Conservation (phyloP, 148 eudicot genomes). For the Pharnaceum exiguum region DNA sequence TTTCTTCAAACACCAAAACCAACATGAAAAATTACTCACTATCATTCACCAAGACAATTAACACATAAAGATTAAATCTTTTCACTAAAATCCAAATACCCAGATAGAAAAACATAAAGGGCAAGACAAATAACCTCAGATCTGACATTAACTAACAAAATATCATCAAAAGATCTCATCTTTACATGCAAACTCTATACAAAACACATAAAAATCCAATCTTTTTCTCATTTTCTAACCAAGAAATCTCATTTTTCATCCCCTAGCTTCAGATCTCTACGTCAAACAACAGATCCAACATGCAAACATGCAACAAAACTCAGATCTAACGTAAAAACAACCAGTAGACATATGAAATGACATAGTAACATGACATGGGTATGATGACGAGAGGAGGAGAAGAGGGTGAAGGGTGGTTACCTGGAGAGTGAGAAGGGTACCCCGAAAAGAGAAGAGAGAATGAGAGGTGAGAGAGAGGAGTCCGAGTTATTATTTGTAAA, state of each 20-base stretch:
- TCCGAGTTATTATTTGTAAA: conserved; percentile 10
- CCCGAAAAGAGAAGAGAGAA: not conserved
- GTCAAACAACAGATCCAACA: not conserved
- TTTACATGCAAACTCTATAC: not conserved
- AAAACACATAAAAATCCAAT: not conserved
- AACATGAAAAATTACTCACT: no score
- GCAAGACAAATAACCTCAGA: no score
- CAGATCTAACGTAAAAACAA: not conserved
- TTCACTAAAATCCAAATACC: no score
- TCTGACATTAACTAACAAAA: no score
- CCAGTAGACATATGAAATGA: not conserved
- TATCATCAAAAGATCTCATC: no score
- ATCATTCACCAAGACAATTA: no score
- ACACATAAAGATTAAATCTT: no score
- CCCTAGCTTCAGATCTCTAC: not conserved
- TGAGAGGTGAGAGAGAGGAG: conserved; percentile 6
- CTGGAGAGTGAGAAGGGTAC: conserved; percentile 20
- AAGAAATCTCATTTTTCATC: not conserved
- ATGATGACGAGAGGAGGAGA: not conserved
- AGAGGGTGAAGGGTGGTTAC: not conserved
- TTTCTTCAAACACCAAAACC: no score
- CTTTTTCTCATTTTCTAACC: not conserved
- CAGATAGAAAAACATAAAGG: no score
- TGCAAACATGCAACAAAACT: not conserved
- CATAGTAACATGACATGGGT: not conserved